Base-by-base conservation (phyloP, 2,329 filamentous ascomycete species). In the Colletotrichum lini region DNA sequence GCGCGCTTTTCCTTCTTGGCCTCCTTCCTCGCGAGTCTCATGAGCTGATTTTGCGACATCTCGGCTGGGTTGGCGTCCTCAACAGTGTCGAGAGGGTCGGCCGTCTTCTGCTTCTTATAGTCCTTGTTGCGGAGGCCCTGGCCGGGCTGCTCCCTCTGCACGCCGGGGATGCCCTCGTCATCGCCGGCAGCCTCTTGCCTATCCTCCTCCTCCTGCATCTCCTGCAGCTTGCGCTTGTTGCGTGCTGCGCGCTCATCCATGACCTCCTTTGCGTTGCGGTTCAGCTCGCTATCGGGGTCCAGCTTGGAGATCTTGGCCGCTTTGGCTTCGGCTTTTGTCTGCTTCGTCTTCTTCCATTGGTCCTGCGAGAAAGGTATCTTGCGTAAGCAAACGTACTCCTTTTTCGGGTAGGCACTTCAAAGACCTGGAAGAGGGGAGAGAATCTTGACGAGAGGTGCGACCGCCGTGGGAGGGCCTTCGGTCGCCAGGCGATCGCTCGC, bases 271-370 rank as follows among this genome's bases (percentile, higher is more conserved):
- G 95, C 96, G 74, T 91, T 96, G 74, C 85, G 86, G 85, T 97
- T 96, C 75, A 88, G 80, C 73, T 92, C 91, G 78, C 94, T 95
- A 75, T 96, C 94, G 35, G 96, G 95, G 78, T 98, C 94, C 50
- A 98, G 88, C 84, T 98, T 98, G 72, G 93, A 94, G 79, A 92
- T 89, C 84, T 95, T 95, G 67, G 94, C 93, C 75, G 93, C 91
- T 73, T 91, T 90, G 71, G 94, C 94, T 82, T 98, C 89, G 81
- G 94, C 93, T 80, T 97, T 98, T 61, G 94, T 96, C 84, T 98
- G 95, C 86, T 98, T 98, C 84, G 96, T 97, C 79, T 92, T 92
- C 92, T 91, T 80, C 94, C 95, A 97, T 91, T 98, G 94, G 77
- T 96, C 93, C 94, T 97, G 78, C 73, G 75, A 61, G 65, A 56